Conservation (phyloP, 139 green algal species). For the Chlamydomonas incerta region DNA sequence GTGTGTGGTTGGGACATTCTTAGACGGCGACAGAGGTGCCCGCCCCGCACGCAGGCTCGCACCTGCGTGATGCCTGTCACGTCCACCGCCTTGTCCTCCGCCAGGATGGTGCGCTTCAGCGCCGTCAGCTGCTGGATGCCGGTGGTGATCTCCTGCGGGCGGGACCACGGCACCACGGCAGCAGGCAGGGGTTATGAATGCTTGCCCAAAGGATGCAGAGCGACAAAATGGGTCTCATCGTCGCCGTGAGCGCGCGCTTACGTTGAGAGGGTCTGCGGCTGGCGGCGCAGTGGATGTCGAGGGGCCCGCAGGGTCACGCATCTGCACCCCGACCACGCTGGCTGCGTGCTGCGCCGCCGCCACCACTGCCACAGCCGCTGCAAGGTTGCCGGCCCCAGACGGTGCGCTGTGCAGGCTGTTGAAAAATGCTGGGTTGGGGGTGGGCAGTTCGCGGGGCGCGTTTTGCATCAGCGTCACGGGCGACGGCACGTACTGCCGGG, state of each 20-base stretch:
- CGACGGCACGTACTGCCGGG: not conserved
- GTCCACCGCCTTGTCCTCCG: conserved; percentile 41
- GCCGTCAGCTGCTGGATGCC: conserved; percentile 35
- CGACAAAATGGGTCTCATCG: not conserved
- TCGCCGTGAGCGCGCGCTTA: not conserved
- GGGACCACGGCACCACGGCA: too few relatives aligned
- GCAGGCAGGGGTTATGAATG: too few relatives aligned
- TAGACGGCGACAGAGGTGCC: too few relatives aligned
- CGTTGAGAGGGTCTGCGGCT: not conserved
- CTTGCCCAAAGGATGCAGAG: not conserved
- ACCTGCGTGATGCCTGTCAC: conserved; percentile 3
- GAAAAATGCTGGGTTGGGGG: conserved; percentile 26
- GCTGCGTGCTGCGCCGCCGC: not conserved
- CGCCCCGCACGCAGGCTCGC: too few relatives aligned
- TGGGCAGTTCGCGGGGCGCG: conserved; percentile 1
- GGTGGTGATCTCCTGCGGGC: conserved; percentile 6
- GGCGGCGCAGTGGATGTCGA: not conserved
- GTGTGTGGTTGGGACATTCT: too few relatives aligned
- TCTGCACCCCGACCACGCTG: too few relatives aligned
- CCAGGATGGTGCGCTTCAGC: conserved; percentile 21
- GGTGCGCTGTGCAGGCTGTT: not conserved
- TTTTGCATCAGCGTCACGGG: not conserved
- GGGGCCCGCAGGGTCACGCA: not conserved
- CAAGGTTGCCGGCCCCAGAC: not conserved
- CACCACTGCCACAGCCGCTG: not conserved